Conservation (phyloP, 2,329 filamentous ascomycete species). For the Rutstroemia sp. region DNA sequence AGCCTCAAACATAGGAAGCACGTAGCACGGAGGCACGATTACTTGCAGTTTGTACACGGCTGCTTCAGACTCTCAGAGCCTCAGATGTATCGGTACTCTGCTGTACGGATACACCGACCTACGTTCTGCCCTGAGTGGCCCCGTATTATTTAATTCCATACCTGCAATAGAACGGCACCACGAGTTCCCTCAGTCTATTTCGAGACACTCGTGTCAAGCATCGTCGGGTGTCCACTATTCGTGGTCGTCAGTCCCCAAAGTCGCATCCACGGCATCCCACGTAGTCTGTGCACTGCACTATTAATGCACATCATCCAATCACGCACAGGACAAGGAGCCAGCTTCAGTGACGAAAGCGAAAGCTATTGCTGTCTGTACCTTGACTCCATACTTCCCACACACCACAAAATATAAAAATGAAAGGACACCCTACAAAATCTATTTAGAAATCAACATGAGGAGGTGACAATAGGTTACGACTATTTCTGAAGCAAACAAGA, state of each 20-base stretch:
- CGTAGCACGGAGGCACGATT: too few species aligned
- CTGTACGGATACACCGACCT: too few species aligned
- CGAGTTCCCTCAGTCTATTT: too few species aligned
- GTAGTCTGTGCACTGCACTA: background rate
- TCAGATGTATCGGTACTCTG: too few species aligned
- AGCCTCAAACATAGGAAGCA: background rate
- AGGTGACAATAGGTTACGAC: slow-evolving; percentile 7
- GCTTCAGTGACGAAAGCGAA: background rate
- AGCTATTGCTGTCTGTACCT: background rate
- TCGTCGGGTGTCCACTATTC: too few species aligned
- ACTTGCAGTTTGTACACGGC: too few species aligned
- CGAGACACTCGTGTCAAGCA: too few species aligned
- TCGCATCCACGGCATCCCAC: background rate
- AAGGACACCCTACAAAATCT: too few species aligned
- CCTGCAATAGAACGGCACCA: too few species aligned
- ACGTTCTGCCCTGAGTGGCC: too few species aligned
- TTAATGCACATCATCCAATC: background rate
- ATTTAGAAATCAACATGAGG: slow-evolving; percentile 12
- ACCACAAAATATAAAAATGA: background rate
- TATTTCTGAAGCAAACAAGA: slow-evolving; percentile 31
- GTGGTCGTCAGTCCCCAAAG: background rate
- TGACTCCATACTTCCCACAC: background rate
- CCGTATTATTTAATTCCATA: too few species aligned
- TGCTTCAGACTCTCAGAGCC: too few species aligned
- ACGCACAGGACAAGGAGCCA: background rate